Percentiles rank a stretch among this genome's conserved stretches.
These are phyloP conservation scores for Paramarasmius palmivorus DNA, from an alignment of 1,284 basidiomycete genomes.

Conservation along the genomic window DNA sequence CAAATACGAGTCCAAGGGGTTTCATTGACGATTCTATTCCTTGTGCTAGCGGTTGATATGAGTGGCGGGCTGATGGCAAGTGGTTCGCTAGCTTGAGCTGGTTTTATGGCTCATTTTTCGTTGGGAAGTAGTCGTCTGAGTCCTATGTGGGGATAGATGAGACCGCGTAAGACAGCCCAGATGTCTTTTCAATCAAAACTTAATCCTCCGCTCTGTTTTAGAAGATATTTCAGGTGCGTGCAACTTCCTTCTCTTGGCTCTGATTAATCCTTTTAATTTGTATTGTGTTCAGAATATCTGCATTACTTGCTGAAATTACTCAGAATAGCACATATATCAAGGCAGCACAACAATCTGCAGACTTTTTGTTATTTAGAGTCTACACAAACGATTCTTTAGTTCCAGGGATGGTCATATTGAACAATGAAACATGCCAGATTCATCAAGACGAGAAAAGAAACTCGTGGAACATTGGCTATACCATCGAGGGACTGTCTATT, in stretches of 20 bases:
- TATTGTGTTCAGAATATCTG: slow-evolving; percentile 5
- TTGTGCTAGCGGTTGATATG: not conserved
- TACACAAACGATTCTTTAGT: not conserved
- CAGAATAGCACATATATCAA: slow-evolving; percentile 1
- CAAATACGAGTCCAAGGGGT: no score
- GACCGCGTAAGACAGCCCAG: not conserved
- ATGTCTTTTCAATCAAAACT: not conserved
- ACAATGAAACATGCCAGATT: not conserved
- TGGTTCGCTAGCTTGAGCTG: no score
- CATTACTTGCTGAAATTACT: slow-evolving; percentile 8
- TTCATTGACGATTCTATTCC: no score
- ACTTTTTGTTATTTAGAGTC: slow-evolving; percentile 4
- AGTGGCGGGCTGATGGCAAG: no score
- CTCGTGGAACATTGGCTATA: slow-evolving; percentile 9
- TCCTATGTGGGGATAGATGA: not conserved
- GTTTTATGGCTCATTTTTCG: no score
- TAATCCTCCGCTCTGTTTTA: no score
- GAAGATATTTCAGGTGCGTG: no score
- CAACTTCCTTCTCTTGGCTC: not conserved
- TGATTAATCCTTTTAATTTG: not conserved
- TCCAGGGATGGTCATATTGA: not conserved
- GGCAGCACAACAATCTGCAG: slow-evolving; percentile 3
- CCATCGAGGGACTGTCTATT: slow-evolving; percentile 11
- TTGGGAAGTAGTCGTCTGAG: no score
- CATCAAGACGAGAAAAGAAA: not conserved